Evolutionary conservation across 169 alveolate species (phyloP).

Genomic region (Plasmodium malariae): DNA sequence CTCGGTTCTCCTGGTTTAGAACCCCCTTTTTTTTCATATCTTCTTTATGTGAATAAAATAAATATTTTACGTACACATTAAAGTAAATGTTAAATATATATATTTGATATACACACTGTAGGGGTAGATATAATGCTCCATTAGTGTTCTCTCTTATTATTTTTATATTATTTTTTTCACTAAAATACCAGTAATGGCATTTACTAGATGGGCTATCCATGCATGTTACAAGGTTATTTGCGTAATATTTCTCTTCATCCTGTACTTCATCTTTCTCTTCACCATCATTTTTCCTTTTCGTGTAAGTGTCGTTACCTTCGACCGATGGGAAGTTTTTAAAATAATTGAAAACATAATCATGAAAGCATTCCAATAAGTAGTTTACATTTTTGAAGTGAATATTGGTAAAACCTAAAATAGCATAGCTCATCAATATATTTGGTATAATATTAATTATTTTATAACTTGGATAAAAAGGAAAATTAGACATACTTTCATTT

Average conservation of each 20-base stretch:
- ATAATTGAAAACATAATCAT: conserved; percentile 42
- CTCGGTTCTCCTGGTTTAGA: background rate
- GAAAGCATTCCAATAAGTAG: conserved; percentile 37
- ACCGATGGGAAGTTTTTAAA: background rate
- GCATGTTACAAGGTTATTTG: background rate
- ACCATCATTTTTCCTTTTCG: background rate
- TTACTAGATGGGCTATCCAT: conserved; percentile 28
- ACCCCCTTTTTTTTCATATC: background rate
- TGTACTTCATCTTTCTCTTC: background rate
- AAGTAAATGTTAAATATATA: conserved; percentile 56
- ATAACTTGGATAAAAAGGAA: conserved; percentile 24
- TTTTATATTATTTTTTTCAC: conserved; percentile 27
- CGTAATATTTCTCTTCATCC: background rate
- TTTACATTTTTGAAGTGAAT: conserved; percentile 61
- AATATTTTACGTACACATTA: conserved; percentile 12
- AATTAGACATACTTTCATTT: conserved; percentile 12
- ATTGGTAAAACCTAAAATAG: conserved; percentile 46
- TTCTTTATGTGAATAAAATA: background rate
- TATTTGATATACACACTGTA: conserved; percentile 48
- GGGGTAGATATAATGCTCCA: conserved; percentile 28
- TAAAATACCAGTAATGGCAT: conserved; percentile 61
- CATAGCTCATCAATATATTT: conserved; percentile 26
- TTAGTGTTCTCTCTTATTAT: conserved; percentile 5
- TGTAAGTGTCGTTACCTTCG: background rate
- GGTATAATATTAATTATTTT: conserved; percentile 46